These are phyloP conservation scores for Fusarium sarcochroum DNA, from an alignment of 2,329 filamentous ascomycete genomes.

Conservation along the genomic window DNA sequence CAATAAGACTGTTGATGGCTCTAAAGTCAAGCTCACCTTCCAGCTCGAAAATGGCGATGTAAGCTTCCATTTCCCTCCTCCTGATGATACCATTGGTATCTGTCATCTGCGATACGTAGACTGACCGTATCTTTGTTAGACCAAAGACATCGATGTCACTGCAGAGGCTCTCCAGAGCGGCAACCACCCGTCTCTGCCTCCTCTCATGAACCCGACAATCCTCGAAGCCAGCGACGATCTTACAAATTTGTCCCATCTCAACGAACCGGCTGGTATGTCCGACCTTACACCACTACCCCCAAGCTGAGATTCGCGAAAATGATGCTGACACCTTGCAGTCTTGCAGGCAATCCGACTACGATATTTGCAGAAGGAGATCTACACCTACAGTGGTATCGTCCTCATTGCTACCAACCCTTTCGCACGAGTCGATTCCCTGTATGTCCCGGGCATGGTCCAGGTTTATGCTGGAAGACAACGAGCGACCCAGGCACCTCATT, in stretches of 20 bases:
- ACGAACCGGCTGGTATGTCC: slow-evolving; percentile 90
- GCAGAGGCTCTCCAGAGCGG: slow-evolving; percentile 81
- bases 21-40: slow-evolving; percentile 91
- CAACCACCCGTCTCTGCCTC: slow-evolving; percentile 84
- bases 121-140: slow-evolving; percentile 57
- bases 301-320: slow-evolving; percentile 30
- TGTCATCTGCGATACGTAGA: slow-evolving; percentile 1
- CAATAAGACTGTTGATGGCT: slow-evolving; percentile 85
- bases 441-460: slow-evolving; percentile 99
- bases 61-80: slow-evolving; percentile 26
- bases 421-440: slow-evolving; percentile 95
- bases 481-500: slow-evolving; percentile 95
- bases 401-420: slow-evolving; percentile 99
- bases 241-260: slow-evolving; percentile 96
- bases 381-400: slow-evolving; percentile 99
- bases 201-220: slow-evolving; percentile 97
- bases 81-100: not conserved
- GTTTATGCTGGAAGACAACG: slow-evolving; percentile 98
- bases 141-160: slow-evolving; percentile 84
- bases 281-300: not conserved
- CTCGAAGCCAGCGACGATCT: slow-evolving; percentile 98
- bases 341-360: slow-evolving; percentile 97
- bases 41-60: slow-evolving; percentile 95
- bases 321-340: slow-evolving; percentile 67
- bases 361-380: slow-evolving; percentile 98